Conservation (phyloP, 768 basidiomycete species). For the Zangia roseola region DNA sequence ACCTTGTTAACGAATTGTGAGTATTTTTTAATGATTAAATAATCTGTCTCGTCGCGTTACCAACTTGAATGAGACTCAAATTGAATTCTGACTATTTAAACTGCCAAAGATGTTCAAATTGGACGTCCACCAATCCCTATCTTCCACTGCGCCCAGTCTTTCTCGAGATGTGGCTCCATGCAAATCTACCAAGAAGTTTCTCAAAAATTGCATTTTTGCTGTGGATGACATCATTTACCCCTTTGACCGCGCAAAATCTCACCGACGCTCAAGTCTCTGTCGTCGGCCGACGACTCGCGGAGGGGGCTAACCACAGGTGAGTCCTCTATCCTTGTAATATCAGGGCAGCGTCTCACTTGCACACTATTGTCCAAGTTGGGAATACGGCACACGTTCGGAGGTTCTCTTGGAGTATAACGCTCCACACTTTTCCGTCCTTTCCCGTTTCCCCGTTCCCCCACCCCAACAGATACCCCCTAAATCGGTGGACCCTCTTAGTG, state of each 20-base stretch:
- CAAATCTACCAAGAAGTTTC: neutral
- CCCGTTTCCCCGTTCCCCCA: conserved; percentile 26
- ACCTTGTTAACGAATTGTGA: no score
- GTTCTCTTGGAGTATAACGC: conserved; percentile 51
- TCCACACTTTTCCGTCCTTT: conserved; percentile 46
- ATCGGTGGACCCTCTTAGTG: conserved; percentile 38
- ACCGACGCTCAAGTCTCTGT: conserved; percentile 35
- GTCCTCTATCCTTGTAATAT: no score
- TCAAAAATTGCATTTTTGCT: neutral
- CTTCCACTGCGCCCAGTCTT: no score
- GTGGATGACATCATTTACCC: conserved; percentile 3
- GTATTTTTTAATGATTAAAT: no score
- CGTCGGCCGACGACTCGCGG: conserved; percentile 37
- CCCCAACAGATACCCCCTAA: conserved; percentile 21
- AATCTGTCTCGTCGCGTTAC: no score
- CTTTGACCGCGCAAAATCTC: conserved; percentile 33
- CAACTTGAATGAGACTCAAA: no score
- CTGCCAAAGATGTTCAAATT: no score
- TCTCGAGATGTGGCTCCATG: no score
- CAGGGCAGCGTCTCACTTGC: neutral
- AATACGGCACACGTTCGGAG: conserved; percentile 49
- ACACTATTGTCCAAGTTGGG: conserved; percentile 41
- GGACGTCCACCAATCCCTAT: no score
- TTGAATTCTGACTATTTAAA: no score
- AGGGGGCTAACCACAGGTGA: conserved; percentile 43